Conservation (phyloP, 345 rosid species). For the Syzygium oleosum region DNA sequence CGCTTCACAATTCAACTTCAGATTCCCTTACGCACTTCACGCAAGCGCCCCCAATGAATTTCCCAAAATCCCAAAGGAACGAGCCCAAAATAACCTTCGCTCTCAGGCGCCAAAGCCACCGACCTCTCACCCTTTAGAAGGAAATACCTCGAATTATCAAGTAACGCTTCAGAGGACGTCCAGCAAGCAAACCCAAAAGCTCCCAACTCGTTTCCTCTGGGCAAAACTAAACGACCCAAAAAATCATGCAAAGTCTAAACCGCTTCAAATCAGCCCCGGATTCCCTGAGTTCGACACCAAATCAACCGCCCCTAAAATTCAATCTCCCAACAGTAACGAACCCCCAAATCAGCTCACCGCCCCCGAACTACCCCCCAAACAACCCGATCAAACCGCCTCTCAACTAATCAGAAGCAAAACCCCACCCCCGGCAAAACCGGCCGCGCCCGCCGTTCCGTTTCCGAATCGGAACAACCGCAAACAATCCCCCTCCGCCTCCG, state of each 20-base stretch:
- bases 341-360: conserved; percentile 4
- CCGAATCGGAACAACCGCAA: background rate
- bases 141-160: conserved; percentile 7
- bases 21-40: background rate
- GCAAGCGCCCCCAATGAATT: background rate
- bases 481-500: background rate
- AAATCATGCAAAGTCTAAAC: conserved; percentile 6
- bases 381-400: background rate
- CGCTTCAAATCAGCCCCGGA: background rate
- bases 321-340: conserved; percentile 3
- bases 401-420: background rate
- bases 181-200: conserved; percentile 9
- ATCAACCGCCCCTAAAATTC: background rate
- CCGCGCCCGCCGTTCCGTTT: background rate
- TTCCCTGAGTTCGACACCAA: background rate
- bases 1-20: background rate
- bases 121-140: background rate
- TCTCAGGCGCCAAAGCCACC: conserved; percentile 1
- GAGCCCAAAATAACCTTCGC: background rate
- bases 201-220: background rate
- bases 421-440: background rate
- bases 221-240: background rate
- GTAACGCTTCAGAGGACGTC: background rate
- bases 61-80: background rate
- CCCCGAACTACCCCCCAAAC: background rate